Evolutionary conservation across 345 rosid genomes (phyloP).

Genomic region (Nephelium lappaceum): DNA sequence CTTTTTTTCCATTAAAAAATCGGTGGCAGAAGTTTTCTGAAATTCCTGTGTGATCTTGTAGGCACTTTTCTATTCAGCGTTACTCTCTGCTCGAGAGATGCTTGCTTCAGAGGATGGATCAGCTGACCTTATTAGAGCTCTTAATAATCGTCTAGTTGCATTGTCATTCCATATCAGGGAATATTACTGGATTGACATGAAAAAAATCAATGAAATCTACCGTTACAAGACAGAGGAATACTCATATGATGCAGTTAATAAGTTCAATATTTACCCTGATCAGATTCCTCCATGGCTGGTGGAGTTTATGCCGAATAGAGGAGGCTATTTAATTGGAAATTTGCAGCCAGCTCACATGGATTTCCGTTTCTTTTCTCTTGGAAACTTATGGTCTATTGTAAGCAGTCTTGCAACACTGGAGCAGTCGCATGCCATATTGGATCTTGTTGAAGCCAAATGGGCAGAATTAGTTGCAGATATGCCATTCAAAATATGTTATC

Average conservation of each 20-base stretch:
- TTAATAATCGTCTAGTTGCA: conserved; percentile 82
- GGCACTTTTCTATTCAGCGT: conserved; percentile 88
- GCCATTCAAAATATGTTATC: conserved; percentile 86
- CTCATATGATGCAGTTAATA: conserved; percentile 87
- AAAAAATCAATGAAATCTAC: conserved; percentile 74
- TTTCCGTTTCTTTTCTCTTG: conserved; percentile 89
- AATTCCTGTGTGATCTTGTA: conserved; percentile 25
- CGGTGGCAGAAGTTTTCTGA: neutral
- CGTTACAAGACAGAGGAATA: conserved; percentile 88
- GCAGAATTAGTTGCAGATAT: conserved; percentile 77
- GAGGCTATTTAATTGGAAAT: conserved; percentile 86
- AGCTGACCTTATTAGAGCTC: conserved; percentile 76
- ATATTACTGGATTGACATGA: conserved; percentile 87
- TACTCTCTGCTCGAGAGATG: conserved; percentile 88
- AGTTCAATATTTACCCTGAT: conserved; percentile 93
- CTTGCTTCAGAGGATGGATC: conserved; percentile 82
- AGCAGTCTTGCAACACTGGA: conserved; percentile 70
- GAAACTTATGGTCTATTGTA: conserved; percentile 82
- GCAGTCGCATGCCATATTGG: conserved; percentile 89
- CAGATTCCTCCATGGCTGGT: conserved; percentile 91
- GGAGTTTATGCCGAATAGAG: conserved; percentile 75
- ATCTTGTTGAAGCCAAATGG: conserved; percentile 87
- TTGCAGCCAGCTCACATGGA: conserved; percentile 98
- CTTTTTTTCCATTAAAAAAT: neutral
- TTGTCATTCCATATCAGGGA: conserved; percentile 88